Evolutionary conservation across 2,329 filamentous ascomycete species (phyloP), one percentile per base, ranked within the genome.

Genomic region (Aspergillus brasiliensis): DNA sequence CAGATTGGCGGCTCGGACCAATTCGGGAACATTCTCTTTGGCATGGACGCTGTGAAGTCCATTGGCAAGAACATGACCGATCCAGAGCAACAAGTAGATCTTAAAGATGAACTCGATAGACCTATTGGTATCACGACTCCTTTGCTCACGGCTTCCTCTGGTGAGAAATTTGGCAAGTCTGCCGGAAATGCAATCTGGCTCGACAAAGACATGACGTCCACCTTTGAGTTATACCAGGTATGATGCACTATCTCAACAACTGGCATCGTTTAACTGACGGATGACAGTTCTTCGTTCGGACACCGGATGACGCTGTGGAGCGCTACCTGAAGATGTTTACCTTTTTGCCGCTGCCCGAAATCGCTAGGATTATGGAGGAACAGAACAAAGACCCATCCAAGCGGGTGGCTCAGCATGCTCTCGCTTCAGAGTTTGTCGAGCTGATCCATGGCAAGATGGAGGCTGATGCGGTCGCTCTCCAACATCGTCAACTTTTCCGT

Each of bases 1-100:
- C 92, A 99, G 77, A 91, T 99, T 55, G 95, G 95, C 59, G 95
- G 95, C 40, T 92, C 92, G 6, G 95, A 99, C 73, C 95, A 99
- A 78, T 98, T 89, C 73, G 95, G 95, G 63, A 99, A 99, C 77
- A 98, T 99, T 65, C 85, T 96, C 27, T 88, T 93, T 11, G 95
- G 95, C 51, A 89, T 95, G 71, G 91, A 97, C 61, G 86, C 90
- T 2, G 85, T 98, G 69, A 94, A 93, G 75, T 82, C 88, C 57
- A 87, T 94, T 46, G 84, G 88, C 56, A 83, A 84, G 44, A 74
- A 75, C 51, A 72, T 73, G 54, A 65, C 64, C 27, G 57, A 70
- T 6, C 69, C 81, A 57, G 68, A 81, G 40, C 68, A 77, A 2
- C 75, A 75, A 7, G 67, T 75, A 19, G 67, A 69, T 19, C 69